Conservation (phyloP, 805 yeast species). For the Candida odintsovae region DNA sequence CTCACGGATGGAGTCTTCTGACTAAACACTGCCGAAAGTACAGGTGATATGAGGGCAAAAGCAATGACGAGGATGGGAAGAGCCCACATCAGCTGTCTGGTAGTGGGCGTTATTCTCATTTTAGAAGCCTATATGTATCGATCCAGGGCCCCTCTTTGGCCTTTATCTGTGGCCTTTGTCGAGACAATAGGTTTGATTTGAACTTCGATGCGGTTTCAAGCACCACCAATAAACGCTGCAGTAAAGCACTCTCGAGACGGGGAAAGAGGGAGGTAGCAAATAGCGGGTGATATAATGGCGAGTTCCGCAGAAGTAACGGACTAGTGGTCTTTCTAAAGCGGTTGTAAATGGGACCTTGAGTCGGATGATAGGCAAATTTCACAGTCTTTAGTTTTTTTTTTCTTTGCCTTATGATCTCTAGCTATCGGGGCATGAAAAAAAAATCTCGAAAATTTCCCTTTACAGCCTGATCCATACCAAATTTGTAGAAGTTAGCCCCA, state of each 20-base stretch:
- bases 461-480: background rate
- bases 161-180: background rate
- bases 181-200: background rate
- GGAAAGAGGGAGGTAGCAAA: background rate
- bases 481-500: too few species aligned
- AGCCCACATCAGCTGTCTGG: background rate
- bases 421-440: background rate
- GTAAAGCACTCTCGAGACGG: background rate
- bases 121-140: background rate
- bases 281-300: background rate
- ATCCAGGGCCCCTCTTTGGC: background rate
- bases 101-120: background rate
- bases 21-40: background rate
- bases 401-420: background rate
- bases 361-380: background rate
- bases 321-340: background rate
- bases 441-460: background rate
- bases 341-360: background rate
- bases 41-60: slow-evolving; percentile 6
- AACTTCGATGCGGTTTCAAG: background rate
- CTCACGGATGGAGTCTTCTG: background rate
- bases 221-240: background rate
- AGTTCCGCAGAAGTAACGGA: background rate
- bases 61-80: slow-evolving; percentile 3
- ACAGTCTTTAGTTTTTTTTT: too few species aligned